Evolutionary conservation across 1,284 basidiomycete species (phyloP).

Genomic region (Malassezia vespertilionis): DNA sequence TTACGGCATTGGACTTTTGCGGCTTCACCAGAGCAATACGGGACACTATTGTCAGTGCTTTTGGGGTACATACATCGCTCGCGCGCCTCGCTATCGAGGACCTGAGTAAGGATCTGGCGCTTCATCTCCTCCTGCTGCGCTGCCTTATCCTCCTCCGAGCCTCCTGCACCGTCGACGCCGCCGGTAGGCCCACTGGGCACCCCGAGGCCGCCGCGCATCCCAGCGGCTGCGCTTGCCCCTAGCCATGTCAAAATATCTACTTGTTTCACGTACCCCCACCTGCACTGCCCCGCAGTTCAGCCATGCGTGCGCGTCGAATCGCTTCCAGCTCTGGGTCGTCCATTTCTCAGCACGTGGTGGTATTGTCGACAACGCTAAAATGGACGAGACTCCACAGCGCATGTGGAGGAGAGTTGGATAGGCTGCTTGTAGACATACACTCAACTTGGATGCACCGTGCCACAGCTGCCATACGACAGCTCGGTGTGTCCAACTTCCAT

Average conservation of each 20-base stretch:
- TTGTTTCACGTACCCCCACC: neutral
- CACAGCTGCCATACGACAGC: no score
- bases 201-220: neutral
- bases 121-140: constrained; percentile 50
- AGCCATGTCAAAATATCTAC: neutral
- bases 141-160: constrained; percentile 39
- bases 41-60: constrained; percentile 55
- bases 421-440: no score
- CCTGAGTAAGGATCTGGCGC: constrained; percentile 66
- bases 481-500: no score
- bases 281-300: constrained; percentile 27
- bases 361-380: neutral
- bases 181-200: constrained; percentile 13
- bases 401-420: constrained; percentile 15
- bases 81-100: constrained; percentile 72
- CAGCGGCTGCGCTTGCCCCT: neutral
- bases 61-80: constrained; percentile 68
- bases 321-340: constrained; percentile 47
- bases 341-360: constrained; percentile 24
- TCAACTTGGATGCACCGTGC: no score
- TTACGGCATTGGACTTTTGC: constrained; percentile 72
- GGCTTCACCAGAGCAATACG: constrained; percentile 87
- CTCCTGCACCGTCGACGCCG: constrained; percentile 47
- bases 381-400: neutral
- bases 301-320: constrained; percentile 43